Evolutionary conservation across 2,329 filamentous ascomycete species (phyloP), one percentile per base, ranked within the genome.

Genomic region (Penicillium corylophilum): DNA sequence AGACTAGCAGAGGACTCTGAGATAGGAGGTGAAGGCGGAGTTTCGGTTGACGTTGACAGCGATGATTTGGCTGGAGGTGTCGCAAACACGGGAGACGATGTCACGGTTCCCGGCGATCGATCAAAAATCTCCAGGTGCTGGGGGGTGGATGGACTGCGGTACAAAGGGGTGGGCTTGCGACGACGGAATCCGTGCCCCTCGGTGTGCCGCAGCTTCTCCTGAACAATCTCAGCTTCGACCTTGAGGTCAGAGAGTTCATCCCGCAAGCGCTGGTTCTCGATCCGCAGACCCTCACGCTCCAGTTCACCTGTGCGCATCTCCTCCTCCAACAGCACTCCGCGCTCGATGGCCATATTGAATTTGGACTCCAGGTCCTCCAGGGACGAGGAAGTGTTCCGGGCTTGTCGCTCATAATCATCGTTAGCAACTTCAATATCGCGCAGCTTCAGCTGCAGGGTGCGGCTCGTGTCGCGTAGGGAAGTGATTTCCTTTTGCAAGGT

Each of bases 381-480:
- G 45, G 93, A 96, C 40, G 92, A 96, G 31, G 90, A 92, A 24
- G 93, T 96, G 73, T 96, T 94, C 63, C 94, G 86, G 61, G 94
- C 93, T 76, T 97, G 93, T 60, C 91, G 86, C 77, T 99, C 94
- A 69, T 93, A 96, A 73, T 99, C 94, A 78, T 99, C 94, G 75
- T 97, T 99, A 70, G 89, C 90, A 49, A 99, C 94, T 74, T 99
- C 94, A 63, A 93, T 96, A 71, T 99, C 94, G 61, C 94, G 87
- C 51, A 99, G 78, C 72, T 83, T 89, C 57, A 96, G 79, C 65
- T 94, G 88, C 55, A 96, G 75, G 3, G 87, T 86, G 59, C 94
- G 82, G 71, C 91, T 95, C 44, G 85, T 73, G 60, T 99, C 92
- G 67, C 94, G 88, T 64, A 99, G 80, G 8, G 83, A 87, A 6